Evolutionary conservation across 768 basidiomycete species (phyloP).

Genomic region (Collybiopsis confluens): DNA sequence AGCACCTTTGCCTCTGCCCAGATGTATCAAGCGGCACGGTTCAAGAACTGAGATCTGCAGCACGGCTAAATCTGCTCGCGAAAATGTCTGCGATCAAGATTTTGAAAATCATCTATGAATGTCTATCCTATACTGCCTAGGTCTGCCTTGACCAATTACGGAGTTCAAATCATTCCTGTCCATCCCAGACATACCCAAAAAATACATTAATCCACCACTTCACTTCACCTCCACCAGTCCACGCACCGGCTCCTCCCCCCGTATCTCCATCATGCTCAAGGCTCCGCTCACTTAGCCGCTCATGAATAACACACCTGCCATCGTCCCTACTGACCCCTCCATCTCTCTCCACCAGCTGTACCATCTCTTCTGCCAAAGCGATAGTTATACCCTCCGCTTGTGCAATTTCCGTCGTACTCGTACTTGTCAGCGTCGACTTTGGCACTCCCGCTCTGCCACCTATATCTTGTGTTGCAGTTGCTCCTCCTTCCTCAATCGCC

Average conservation of each 20-base stretch:
- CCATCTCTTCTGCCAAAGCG: conserved; percentile 73
- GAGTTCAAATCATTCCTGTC: not conserved
- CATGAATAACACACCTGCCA: conserved; percentile 30
- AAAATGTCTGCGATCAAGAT: too few relatives aligned
- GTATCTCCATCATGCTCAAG: conserved; percentile 17
- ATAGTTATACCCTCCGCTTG: conserved; percentile 67
- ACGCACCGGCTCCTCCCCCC: conserved; percentile 23
- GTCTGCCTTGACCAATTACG: too few relatives aligned
- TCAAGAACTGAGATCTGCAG: too few relatives aligned
- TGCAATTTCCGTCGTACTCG: conserved; percentile 68
- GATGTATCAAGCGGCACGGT: too few relatives aligned
- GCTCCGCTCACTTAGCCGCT: conserved; percentile 9
- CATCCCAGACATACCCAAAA: conserved; percentile 7
- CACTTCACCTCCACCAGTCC: conserved; percentile 53
- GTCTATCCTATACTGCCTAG: too few relatives aligned
- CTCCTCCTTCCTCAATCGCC: conserved; percentile 32
- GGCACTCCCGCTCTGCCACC: too few relatives aligned
- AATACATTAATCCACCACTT: conserved; percentile 74
- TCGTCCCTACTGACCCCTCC: conserved; percentile 80
- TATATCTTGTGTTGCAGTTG: too few relatives aligned
- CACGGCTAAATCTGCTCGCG: too few relatives aligned
- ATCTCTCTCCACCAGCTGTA: conserved; percentile 66
- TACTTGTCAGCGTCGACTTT: too few relatives aligned
- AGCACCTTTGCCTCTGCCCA: too few relatives aligned
- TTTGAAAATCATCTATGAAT: too few relatives aligned